phyloP scores from a whole-genome alignment of 2,329 filamentous ascomycete species.

The Fusarium azukiicola region DNA sequence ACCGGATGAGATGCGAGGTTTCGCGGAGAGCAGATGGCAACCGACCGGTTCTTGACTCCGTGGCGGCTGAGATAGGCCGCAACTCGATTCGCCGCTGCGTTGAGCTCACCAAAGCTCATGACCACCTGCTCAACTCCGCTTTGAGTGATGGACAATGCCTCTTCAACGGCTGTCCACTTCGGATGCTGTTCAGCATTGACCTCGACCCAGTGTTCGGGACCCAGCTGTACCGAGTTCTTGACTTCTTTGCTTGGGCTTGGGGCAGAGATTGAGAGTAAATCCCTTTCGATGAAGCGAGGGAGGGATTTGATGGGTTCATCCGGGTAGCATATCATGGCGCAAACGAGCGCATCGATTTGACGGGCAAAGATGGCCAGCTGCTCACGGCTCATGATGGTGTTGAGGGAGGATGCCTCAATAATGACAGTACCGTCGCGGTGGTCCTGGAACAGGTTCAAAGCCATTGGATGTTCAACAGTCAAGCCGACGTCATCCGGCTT shows the following conservation, averaged over 20 bases:
- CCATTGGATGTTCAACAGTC: slow-evolving; percentile 25
- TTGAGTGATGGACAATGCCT: slow-evolving; percentile 17
- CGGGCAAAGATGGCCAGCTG: slow-evolving; percentile 10
- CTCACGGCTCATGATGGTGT: slow-evolving; percentile 21
- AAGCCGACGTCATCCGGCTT: slow-evolving; percentile 17
- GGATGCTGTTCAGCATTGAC: slow-evolving; percentile 20
- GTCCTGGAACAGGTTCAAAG: slow-evolving; percentile 21
- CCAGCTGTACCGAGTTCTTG: background rate
- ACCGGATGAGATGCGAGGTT: slow-evolving; percentile 20
- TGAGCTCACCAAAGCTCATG: slow-evolving; percentile 23
- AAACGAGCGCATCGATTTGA: slow-evolving; percentile 22
- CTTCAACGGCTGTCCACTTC: slow-evolving; percentile 24
- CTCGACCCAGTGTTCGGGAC: slow-evolving; percentile 21
- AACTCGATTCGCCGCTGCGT: slow-evolving; percentile 6
- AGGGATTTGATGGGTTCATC: slow-evolving; percentile 12
- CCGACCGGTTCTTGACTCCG: slow-evolving; percentile 11
- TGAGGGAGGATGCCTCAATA: slow-evolving; percentile 22
- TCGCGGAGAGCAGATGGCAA: slow-evolving; percentile 20
- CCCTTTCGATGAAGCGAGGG: slow-evolving; percentile 1
- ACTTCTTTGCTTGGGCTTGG: slow-evolving; percentile 16
- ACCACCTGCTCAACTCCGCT: slow-evolving; percentile 8
- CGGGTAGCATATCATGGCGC: slow-evolving; percentile 15
- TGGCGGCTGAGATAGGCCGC: slow-evolving; percentile 16
- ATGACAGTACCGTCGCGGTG: background rate
- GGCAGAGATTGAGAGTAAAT: slow-evolving; percentile 16